Evolutionary conservation across 148 eudicot species (phyloP), one percentile per base, ranked within the genome.

Genomic region (Fagopyrum homotropicum): DNA sequence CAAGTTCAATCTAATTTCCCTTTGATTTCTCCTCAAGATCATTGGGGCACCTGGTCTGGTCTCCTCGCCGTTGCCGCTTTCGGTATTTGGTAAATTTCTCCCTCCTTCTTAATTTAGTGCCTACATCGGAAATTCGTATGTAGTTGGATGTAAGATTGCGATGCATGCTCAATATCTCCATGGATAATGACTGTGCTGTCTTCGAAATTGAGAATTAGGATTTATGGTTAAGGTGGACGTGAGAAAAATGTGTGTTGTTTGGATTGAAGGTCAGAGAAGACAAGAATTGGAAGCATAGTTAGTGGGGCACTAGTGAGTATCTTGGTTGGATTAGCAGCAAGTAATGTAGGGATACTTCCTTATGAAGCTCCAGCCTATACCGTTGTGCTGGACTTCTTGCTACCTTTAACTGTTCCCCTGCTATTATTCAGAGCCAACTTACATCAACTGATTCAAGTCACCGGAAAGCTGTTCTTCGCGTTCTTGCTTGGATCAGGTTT

Each of bases 401-500:
- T 93, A 14, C 95, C 98, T 6, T 69, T 93, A 64, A 86, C 90
- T 75, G 86, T 93, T 75, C 97, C 97, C 12, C 80, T 93, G 87
- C 86, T 89, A 80, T 83, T 93, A 78, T 93, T 81, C 80, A 80
- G 90, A 86, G 97, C 98, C 16, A 88, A 93, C 71, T 72, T 93
- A 86, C 86, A 86, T 56, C 86, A 77, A 14, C 81, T 91, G 45
- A 47, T 89, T 29, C 81, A 78, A 57, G 88, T 97, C 4, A 87
- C 98, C 14, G 93, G 98, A 75, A 84, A 75, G 64, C 78, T 93
- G 74, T 87, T 93, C 51, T 80, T 87, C 74, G 98, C 98, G 56
- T 93, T 93, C 87, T 86, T 91, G 86, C 77, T 91, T 81, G 97
- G 98, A 79, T 84, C 97, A 82, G 94, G 97, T 93, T 47, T 4